Evolutionary conservation across 345 rosid species (phyloP).

Genomic region (Combretum micranthum): DNA sequence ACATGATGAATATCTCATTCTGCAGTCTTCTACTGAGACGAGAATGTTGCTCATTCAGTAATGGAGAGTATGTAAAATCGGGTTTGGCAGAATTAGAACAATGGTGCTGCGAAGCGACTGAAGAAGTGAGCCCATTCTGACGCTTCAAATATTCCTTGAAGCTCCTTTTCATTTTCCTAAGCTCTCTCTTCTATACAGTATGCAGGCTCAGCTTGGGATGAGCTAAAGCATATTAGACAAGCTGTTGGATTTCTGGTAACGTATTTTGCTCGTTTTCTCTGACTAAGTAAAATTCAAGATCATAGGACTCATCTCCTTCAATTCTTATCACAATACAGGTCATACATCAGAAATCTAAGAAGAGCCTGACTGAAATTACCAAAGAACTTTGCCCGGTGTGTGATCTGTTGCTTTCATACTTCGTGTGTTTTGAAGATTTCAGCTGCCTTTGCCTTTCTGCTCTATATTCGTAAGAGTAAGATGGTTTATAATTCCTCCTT

Average conservation of each 20-base stretch:
- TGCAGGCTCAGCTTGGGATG: constrained; percentile 54
- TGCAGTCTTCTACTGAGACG: constrained; percentile 59
- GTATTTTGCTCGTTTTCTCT: constrained; percentile 3
- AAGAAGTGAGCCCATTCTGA: constrained; percentile 29
- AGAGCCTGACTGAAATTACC: constrained; percentile 38
- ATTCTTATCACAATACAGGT: constrained; percentile 23
- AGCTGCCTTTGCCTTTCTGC: background rate
- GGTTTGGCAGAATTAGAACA: constrained; percentile 58
- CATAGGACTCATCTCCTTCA: background rate
- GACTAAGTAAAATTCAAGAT: background rate
- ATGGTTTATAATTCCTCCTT: background rate
- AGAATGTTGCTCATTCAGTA: constrained; percentile 71
- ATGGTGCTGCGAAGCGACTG: constrained; percentile 49
- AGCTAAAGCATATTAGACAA: constrained; percentile 56
- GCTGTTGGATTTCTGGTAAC: constrained; percentile 66
- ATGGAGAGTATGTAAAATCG: constrained; percentile 56
- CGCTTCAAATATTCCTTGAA: background rate
- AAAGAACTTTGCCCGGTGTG: constrained; percentile 51
- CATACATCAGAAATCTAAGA: constrained; percentile 51
- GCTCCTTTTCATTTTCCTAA: background rate
- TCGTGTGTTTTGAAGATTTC: no score
- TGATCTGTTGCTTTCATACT: constrained; percentile 4
- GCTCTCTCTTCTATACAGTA: constrained; percentile 14
- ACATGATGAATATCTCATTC: no score
- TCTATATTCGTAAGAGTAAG: background rate